Evolutionary conservation across 768 basidiomycete species (phyloP).

Genomic region (Russula olivacea): DNA sequence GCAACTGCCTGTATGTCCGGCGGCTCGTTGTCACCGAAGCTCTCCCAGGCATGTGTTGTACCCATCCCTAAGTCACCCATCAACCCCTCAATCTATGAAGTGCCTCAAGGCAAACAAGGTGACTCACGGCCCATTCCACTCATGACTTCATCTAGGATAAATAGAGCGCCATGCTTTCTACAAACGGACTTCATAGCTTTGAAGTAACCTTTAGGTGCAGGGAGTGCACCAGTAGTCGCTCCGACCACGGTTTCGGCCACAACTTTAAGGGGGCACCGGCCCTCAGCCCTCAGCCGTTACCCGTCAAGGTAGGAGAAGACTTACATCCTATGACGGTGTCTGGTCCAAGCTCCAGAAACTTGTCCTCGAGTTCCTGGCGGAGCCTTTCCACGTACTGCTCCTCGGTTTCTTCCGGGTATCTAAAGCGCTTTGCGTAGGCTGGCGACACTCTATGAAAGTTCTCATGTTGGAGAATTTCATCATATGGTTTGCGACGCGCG

Average conservation of each 20-base stretch:
- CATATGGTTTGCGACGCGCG: conserved; percentile 61
- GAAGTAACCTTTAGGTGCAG: conserved; percentile 81
- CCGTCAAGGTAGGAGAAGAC: conserved; percentile 29
- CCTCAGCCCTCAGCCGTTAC: background rate
- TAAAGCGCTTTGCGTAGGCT: conserved; percentile 79
- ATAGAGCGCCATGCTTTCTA: conserved; percentile 62
- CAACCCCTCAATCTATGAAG: background rate
- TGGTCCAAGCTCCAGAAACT: conserved; percentile 76
- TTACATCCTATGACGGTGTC: conserved; percentile 77
- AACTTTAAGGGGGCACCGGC: conserved; percentile 39
- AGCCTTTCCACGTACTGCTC: conserved; percentile 76
- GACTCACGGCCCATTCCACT: conserved; percentile 81
- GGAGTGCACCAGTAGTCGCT: conserved; percentile 70
- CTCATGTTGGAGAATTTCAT: conserved; percentile 52
- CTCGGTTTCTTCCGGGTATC: conserved; percentile 61
- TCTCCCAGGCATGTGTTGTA: conserved; percentile 81
- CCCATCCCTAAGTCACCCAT: conserved; percentile 61
- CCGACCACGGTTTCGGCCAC: conserved; percentile 85
- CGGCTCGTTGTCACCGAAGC: conserved; percentile 65
- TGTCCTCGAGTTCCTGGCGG: conserved; percentile 75
- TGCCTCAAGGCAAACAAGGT: conserved; percentile 4
- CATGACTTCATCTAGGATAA: conserved; percentile 92
- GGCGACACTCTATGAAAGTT: conserved; percentile 85
- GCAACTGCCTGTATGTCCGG: conserved; percentile 88
- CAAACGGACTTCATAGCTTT: conserved; percentile 80